Evolutionary conservation across 441 rosid species (phyloP), one percentile per base, ranked within the genome.

Genomic region (Erodium moschatum): DNA sequence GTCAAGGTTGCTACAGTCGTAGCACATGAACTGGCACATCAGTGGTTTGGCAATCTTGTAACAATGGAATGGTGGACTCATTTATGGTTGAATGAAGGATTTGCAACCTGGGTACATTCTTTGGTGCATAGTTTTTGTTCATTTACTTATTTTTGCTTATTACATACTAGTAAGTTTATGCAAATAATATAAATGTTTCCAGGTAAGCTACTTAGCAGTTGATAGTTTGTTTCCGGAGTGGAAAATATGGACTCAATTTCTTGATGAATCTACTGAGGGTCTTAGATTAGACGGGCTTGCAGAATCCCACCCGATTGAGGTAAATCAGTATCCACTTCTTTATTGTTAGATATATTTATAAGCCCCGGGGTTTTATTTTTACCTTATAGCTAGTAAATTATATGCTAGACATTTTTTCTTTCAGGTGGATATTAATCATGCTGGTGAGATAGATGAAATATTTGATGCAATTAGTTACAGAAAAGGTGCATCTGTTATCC

Each of bases 51-150:
- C 48, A 91, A 93, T 80, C 97, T 93, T 72, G 98, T 93, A 69
- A 91, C 98, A 65, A 91, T 93, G 98, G 97, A 93, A 77, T 93
- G 98, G 98, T 93, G 98, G 97, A 91, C 97, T 0, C 89, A 93
- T 81, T 81, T 93, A 69, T 93, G 97, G 98, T 86, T 91, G 67
- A 93, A 93, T 67, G 98, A 93, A 81, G 98, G 98, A 73, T 93
- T 93, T 83, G 98, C 98, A 24, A 93, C 97, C 38, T 93, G 98
- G 98, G 98, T 93, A 87, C 58, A 48, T 62, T 73, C 19, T 76
- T 66, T 65, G 63, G 9, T 64, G 72, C 50, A 35, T 44, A 56
- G 64, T 33, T 56, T 11, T 70, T 21, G 15, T 10, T 9, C 63
- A 24, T 18, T 44, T 42, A 16, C 20, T 12, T 21, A 5, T 24